Evolutionary conservation across 1,284 basidiomycete species (phyloP), one percentile per base, ranked within the genome.

Genomic region (Rhodofomes roseus): DNA sequence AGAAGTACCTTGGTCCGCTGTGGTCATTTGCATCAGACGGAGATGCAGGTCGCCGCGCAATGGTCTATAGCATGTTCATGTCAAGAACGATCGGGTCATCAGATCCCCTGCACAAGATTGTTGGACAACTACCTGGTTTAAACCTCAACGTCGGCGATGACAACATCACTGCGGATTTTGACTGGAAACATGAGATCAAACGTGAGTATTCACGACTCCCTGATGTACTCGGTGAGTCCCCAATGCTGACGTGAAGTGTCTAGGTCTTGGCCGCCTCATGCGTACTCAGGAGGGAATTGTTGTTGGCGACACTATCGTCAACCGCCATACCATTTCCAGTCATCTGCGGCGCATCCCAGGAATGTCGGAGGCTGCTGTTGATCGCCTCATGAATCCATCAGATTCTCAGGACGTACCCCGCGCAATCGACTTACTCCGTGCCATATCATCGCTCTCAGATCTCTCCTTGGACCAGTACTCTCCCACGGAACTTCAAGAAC

Each of bases 1-100:
- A 4, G 25, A 23, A 3, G 2, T 2, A 8, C n/a, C 50, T 58
- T 54, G 72, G 72, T 11, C 63, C 63, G 0, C 39, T 73, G 2
- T 64, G 59, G 62, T 62, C 61, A 1, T 62, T 72, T 22, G 64
- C 68, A 0, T 70, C 67, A 0, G 70, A 74, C 55, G 68, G 71
- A 11, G 72, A 72, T 57, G 63, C 65, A 4, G 63, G 60, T 23
- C 64, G 68, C 0, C 61, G 67, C 2, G 62, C 62, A n/a, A 66
- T 68, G 29, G 34, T 72, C 1, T 70, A 69, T 40, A 36, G 62
- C 0, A 54, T 66, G 18, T 68, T 68, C 60, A 70, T 70, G 66
- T 22, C 58, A 41, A 20, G 54, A 12, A 14, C 22, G 4, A 34
- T 67, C 9, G 53, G 54, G 0, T 3, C 18, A 5, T 41, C 14